phyloP scores from a whole-genome alignment of 2,329 filamentous ascomycete species.

The Colletotrichum tamarilloi region DNA sequence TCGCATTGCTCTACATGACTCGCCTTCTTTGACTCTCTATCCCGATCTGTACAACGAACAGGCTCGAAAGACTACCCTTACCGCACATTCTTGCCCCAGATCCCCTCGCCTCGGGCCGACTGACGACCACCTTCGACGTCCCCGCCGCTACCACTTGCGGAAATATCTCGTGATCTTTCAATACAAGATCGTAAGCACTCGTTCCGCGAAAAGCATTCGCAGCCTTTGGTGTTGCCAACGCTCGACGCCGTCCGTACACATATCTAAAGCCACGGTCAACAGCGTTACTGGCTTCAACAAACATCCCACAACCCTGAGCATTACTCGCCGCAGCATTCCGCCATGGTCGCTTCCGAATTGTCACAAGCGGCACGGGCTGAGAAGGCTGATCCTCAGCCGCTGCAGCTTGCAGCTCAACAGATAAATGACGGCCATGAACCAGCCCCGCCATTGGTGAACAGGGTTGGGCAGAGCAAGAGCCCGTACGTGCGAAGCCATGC shows the following conservation, averaged over 20 bases:
- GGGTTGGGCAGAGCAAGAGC: constrained; percentile 53
- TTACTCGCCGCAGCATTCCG: neutral
- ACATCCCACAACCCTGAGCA: neutral
- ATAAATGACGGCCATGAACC: constrained; percentile 26
- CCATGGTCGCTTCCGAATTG: constrained; percentile 52
- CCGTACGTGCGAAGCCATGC: constrained; percentile 77
- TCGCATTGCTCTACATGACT: constrained; percentile 1
- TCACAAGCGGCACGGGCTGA: constrained; percentile 35
- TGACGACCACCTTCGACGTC: neutral
- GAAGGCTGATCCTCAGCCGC: constrained; percentile 39
- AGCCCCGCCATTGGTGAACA: constrained; percentile 47
- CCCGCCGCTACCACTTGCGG: neutral
- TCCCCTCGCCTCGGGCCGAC: constrained; percentile 7
- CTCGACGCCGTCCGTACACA: neutral
- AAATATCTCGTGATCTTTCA: neutral
- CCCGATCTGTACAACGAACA: neutral
- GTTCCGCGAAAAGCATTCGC: neutral
- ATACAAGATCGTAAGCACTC: neutral
- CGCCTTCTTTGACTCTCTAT: neutral
- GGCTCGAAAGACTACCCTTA: neutral
- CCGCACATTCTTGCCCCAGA: neutral
- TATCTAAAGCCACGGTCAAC: neutral
- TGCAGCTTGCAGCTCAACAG: constrained; percentile 42
- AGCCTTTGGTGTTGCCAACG: neutral
- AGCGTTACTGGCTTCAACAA: neutral